Percentiles rank a stretch among this genome's conserved stretches.
Evolutionary conservation across 345 rosid species (phyloP).

Genomic region (Anacardium occidentale): DNA sequence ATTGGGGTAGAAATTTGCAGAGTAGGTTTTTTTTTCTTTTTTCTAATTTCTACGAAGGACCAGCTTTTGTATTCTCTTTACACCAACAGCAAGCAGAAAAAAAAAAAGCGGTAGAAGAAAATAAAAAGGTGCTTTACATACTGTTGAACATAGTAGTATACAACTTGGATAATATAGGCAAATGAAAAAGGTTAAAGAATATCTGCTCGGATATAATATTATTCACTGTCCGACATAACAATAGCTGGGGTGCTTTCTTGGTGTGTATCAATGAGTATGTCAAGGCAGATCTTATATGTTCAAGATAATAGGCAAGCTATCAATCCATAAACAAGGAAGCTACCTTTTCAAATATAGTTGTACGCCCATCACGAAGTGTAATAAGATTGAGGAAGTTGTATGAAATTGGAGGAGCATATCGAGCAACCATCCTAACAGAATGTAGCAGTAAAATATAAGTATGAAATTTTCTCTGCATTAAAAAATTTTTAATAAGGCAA

Average conservation of each 20-base stretch:
- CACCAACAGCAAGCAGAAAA: too few relatives aligned
- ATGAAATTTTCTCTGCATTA: neutral
- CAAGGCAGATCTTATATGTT: too few relatives aligned
- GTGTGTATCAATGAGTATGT: too few relatives aligned
- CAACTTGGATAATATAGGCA: neutral
- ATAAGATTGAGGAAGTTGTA: conserved; percentile 97
- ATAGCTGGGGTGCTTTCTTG: too few relatives aligned
- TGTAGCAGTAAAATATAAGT: conserved; percentile 13
- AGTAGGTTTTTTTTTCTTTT: too few relatives aligned
- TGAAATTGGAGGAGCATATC: conserved; percentile 95
- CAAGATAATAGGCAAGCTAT: neutral
- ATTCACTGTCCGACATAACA: too few relatives aligned
- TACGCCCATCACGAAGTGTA: conserved; percentile 42
- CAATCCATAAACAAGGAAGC: conserved; percentile 13
- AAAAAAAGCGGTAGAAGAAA: neutral
- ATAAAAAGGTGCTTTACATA: conserved; percentile 1
- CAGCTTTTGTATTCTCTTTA: too few relatives aligned
- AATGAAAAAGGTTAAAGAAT: neutral
- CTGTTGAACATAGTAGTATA: neutral
- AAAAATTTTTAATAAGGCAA: conserved; percentile 2
- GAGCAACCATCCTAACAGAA: conserved; percentile 90
- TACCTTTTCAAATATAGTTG: conserved; percentile 92
- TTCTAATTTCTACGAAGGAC: too few relatives aligned
- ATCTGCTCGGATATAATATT: too few relatives aligned
- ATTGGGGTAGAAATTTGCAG: too few relatives aligned